Evolutionary conservation across 352 stramenopile genomes (phyloP), one percentile per base, ranked within the genome.

Genomic region (Sclerospora graminicola): DNA sequence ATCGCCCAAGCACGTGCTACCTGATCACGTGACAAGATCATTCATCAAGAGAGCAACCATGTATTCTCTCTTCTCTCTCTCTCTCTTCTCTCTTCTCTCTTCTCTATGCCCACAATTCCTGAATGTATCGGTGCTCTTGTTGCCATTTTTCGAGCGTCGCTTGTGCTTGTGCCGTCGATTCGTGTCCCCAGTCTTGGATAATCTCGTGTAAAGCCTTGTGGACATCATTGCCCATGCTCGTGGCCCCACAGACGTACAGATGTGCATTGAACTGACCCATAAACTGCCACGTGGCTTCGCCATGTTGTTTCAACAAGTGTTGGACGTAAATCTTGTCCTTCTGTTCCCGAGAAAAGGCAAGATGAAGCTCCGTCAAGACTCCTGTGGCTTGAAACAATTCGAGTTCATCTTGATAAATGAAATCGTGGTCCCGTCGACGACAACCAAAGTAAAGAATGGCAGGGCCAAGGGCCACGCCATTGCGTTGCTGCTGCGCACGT

Each of bases 201-300:
- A 97, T 72, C 31, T 89, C 51, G 36, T 75, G 68, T 37, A 98
- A 67, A 47, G 97, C 94, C 54, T 87, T 84, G 61, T 96, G 72
- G 4, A 99, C 95, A 57, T 98, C 95, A 29, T 92, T 83, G 41
- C 96, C 96, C 96, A 99, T 99, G 44, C 66, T 68, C 14, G 96
- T 98, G 10, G 79, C 96, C 24, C 96, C 96, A 55, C 95, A 99
- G 20, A 99, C 92, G 66, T 98, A 99, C n/a, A 99, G 84, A 59
- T 96, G 58, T n/a, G 74, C 88, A 24, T 74, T 64, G 16, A 81
- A 40, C 16, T 75, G 47, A 9, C 59, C 41, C 44, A 95, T 62
- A 5, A 90, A 59, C 6, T 80, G 48, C 64, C 67, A 87, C 2
- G 86, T 65, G 1, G 54, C 29, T 30, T 70, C 75, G 7, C 76